Percentiles rank a stretch among this genome's conserved stretches.
Conservation (phyloP, 768 basidiomycete species). For the Tephrocybe sp. region DNA sequence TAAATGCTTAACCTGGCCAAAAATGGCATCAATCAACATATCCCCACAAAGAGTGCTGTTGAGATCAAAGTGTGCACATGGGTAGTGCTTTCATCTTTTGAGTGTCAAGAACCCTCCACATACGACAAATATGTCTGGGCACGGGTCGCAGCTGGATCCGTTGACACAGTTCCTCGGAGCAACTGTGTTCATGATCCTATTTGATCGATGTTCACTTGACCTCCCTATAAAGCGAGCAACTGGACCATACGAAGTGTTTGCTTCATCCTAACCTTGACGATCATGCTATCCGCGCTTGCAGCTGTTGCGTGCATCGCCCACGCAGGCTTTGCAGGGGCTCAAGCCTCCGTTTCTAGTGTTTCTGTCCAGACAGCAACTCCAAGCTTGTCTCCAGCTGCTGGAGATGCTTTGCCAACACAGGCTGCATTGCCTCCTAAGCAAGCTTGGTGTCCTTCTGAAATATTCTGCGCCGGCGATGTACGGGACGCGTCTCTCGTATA, state of each 20-base stretch:
- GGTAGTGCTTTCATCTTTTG: no score
- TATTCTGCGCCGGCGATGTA: constrained; percentile 81
- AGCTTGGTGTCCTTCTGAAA: constrained; percentile 71
- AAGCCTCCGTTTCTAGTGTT: constrained; percentile 23
- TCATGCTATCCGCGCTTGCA: constrained; percentile 25
- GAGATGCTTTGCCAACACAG: constrained; percentile 62
- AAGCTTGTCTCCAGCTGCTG: constrained; percentile 56
- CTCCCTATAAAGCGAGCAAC: no score
- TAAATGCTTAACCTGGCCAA: not conserved
- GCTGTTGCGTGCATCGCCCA: constrained; percentile 17
- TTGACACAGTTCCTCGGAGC: not conserved
- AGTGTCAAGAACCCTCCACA: no score
- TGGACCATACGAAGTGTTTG: no score
- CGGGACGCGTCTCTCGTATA: constrained; percentile 22
- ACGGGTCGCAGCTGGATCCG: not conserved
- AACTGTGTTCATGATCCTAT: constrained; percentile 4
- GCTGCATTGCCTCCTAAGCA: constrained; percentile 65
- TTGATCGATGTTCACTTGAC: constrained; percentile 6
- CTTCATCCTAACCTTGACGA: not conserved
- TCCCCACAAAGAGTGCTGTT: not conserved
- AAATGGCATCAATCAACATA: not conserved
- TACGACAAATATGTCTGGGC: not conserved
- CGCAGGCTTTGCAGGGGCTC: constrained; percentile 18
- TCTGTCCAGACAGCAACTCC: constrained; percentile 63
- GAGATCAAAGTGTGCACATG: not conserved